These are phyloP conservation scores for Yamadazyma trypodendri DNA, from an alignment of 1,139 yeast species.

Conservation along the genomic window DNA sequence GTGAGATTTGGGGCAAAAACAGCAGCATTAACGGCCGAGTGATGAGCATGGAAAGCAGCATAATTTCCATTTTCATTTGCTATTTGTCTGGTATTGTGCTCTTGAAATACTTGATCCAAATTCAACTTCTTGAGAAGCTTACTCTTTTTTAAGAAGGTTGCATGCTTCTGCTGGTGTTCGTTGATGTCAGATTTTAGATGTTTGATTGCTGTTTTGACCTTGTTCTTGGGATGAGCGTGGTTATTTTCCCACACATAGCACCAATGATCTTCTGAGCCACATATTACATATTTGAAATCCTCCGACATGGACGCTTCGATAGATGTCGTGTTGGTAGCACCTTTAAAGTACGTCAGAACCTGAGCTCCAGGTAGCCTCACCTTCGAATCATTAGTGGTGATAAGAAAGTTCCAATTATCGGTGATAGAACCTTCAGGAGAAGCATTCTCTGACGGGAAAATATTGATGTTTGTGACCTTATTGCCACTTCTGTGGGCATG, in stretches of 20 bases:
- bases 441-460: conserved; percentile 23
- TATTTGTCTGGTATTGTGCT: conserved; percentile 26
- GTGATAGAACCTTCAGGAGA: conserved; percentile 9
- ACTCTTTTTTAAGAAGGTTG: conserved; percentile 31
- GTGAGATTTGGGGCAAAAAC: conserved; percentile 78
- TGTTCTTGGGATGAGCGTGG: conserved; percentile 40
- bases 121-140: conserved; percentile 30
- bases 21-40: conserved; percentile 71
- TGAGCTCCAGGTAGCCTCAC: conserved; percentile 66
- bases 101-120: conserved; percentile 21
- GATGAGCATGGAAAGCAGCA: conserved; percentile 76
- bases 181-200: conserved; percentile 36
- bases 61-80: conserved; percentile 53
- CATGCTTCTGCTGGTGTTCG: conserved; percentile 33
- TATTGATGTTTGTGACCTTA: conserved; percentile 42
- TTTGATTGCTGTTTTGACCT: conserved; percentile 30
- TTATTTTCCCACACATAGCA: conserved; percentile 68
- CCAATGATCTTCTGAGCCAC: conserved; percentile 72
- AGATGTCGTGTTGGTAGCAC: conserved; percentile 68
- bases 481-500: conserved; percentile 30
- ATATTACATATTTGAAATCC: conserved; percentile 48
- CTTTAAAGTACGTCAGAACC: conserved; percentile 69
- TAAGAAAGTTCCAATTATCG: conserved; percentile 40
- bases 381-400: conserved; percentile 81
- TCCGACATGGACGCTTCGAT: conserved; percentile 67